These are phyloP conservation scores for Camelina sativa DNA, from an alignment of 345 rosid genomes.

Conservation along the genomic window DNA sequence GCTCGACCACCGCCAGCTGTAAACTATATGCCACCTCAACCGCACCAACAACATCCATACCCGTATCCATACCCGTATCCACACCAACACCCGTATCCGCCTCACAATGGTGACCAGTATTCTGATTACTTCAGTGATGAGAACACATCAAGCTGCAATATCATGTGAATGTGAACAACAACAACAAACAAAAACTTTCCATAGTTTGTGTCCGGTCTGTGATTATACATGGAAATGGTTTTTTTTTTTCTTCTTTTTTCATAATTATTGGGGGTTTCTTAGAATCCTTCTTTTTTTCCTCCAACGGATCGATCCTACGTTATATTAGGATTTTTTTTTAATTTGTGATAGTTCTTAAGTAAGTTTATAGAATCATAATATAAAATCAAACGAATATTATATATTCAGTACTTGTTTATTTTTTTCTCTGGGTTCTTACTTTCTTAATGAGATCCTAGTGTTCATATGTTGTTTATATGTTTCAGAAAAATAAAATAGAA, in stretches of 20 bases:
- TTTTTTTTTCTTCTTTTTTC: constrained; percentile 41
- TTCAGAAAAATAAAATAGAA: constrained; percentile 29
- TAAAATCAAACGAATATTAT: constrained; percentile 39
- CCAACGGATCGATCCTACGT: constrained; percentile 46
- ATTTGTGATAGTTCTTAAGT: constrained; percentile 50
- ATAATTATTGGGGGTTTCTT: constrained; percentile 46
- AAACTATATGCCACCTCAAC: constrained; percentile 78
- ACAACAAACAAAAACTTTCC: constrained; percentile 6
- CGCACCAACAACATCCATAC: constrained; percentile 45
- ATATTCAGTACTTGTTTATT: constrained; percentile 38
- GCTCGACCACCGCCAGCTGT: constrained; percentile 85
- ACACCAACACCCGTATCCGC: constrained; percentile 31
- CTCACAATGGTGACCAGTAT: constrained; percentile 47
- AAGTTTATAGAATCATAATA: constrained; percentile 57
- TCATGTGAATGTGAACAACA: constrained; percentile 63
- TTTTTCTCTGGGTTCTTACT: constrained; percentile 37
- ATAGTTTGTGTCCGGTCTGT: constrained; percentile 43
- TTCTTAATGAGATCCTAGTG: constrained; percentile 49
- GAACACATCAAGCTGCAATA: constrained; percentile 85
- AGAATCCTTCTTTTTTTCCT: constrained; percentile 39
- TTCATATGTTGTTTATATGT: constrained; percentile 58
- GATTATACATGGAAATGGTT: constrained; percentile 61
- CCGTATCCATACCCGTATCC: constrained; percentile 48
- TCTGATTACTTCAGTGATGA: constrained; percentile 80
- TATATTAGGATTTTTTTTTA: constrained; percentile 46